A percentile compares a stretch with the other conserved stretches of the same genome.
phyloP scores from a whole-genome alignment of 2,329 filamentous ascomycete species.

The Monilinia laxa region DNA sequence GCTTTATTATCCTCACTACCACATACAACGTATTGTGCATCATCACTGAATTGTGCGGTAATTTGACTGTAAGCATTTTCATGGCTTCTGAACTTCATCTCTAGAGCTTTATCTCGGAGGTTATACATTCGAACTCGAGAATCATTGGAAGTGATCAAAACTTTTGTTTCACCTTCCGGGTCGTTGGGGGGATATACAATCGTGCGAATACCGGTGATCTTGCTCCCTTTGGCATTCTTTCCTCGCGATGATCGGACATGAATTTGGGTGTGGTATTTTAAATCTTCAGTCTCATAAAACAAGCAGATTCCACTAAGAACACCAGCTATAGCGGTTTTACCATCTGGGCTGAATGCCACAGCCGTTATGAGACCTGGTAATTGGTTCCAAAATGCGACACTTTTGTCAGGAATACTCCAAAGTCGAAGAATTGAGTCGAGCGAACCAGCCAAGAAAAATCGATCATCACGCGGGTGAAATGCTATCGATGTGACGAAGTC shows the following conservation, averaged over 20 bases:
- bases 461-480: slow-evolving; percentile 92
- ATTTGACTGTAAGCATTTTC: slow-evolving; percentile 91
- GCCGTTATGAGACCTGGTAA: slow-evolving; percentile 88
- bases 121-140: slow-evolving; percentile 89
- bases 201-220: slow-evolving; percentile 91
- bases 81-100: slow-evolving; percentile 88
- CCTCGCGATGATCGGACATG: slow-evolving; percentile 91
- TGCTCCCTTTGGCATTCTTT: slow-evolving; percentile 93
- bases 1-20: slow-evolving; percentile 89
- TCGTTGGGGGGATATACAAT: slow-evolving; percentile 58
- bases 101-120: slow-evolving; percentile 77
- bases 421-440: slow-evolving; percentile 83
- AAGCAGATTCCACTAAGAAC: slow-evolving; percentile 81
- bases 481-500: slow-evolving; percentile 94
- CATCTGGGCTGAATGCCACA: slow-evolving; percentile 90
- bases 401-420: slow-evolving; percentile 97
- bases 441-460: slow-evolving; percentile 93
- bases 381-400: slow-evolving; percentile 77
- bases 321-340: slow-evolving; percentile 84
- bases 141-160: slow-evolving; percentile 93
- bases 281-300: slow-evolving; percentile 89
- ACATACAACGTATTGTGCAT: slow-evolving; percentile 81
- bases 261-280: slow-evolving; percentile 81
- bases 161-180: slow-evolving; percentile 64
- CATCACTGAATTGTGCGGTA: slow-evolving; percentile 82